A percentile compares a stretch with the other conserved stretches of the same genome.
Conservation (phyloP, 2,329 filamentous ascomycete species). For the Hymenoscyphus linearis region DNA sequence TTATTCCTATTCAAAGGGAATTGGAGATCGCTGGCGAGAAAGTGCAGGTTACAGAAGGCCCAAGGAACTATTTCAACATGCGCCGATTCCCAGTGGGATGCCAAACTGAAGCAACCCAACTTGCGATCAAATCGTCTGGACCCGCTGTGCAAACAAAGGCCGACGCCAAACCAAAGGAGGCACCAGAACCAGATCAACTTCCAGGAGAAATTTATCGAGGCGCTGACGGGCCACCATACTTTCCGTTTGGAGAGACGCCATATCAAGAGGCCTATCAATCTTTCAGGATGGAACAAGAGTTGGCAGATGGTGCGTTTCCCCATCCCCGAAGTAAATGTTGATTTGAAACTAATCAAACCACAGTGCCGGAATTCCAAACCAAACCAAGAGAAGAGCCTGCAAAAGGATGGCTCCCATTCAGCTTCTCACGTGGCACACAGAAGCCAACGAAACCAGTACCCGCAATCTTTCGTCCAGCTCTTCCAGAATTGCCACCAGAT, state of each 20-base stretch:
- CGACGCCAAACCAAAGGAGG: neutral
- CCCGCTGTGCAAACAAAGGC: constrained; percentile 9
- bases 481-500: neutral
- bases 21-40: constrained; percentile 1
- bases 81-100: constrained; percentile 19
- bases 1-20: neutral
- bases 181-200: neutral
- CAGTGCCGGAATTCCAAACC: constrained; percentile 21
- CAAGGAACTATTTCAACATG: constrained; percentile 22
- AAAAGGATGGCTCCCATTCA: no score
- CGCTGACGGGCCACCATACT: constrained; percentile 15
- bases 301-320: constrained; percentile 22
- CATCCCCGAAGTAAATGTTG: no score
- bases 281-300: constrained; percentile 23
- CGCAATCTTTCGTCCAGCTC: neutral
- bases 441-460: neutral
- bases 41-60: neutral
- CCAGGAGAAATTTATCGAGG: constrained; percentile 10
- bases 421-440: neutral
- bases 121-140: constrained; percentile 15
- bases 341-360: constrained; percentile 4
- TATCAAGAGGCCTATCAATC: constrained; percentile 23
- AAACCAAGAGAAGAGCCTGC: neutral
- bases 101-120: constrained; percentile 16
- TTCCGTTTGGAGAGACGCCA: constrained; percentile 29